Base-by-base conservation (phyloP, 495 filamentous ascomycete species). In the Parmelia sp. region DNA sequence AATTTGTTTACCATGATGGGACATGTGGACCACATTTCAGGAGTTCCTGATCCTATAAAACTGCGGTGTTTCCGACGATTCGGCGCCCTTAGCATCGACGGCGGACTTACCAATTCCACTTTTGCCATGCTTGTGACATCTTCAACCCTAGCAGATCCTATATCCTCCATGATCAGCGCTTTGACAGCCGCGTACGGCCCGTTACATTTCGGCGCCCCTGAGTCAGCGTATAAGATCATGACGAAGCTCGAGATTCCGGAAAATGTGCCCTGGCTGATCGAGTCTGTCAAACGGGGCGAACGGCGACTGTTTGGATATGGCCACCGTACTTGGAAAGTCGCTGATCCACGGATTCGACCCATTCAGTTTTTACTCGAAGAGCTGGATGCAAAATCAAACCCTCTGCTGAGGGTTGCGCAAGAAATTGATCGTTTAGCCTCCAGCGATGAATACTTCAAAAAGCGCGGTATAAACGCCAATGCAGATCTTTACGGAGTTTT, bases 281-380 rank as follows among this genome's bases (percentile, higher is more conserved):
- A 75, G 17, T 71, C 75, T 12, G 81, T 86, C 37, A 85, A 84
- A 69, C 53, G 72, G 19, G 78, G 79, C 37, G 77, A 79, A 57
- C 71, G 74, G 33, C 82, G 82, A 47, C 70, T 86, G 4, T 84
- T 83, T 61, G 84, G 83, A n/a, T 84, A 83, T 63, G 84, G 84
- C 8, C 83, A 86, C 71, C 79, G 83, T 14, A 75, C 82, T 1
- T 86, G 84, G 65, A 79, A 80, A 60, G 79, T 76, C 2, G 73
- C 77, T 3, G 84, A 86, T 61, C 83, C 82, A 12, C 75, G 84
- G 9, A 74, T 78, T 35, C 71, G 68, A 15, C 75, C 76, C 19
- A 84, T 85, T 60, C 74, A 75, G 55, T 70, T 72, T 23, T 77
- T 84, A 9, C 65, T 85, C 0, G 67, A 77, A 21, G 77, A 77